These are phyloP conservation scores for Schrenkiella parvula DNA, from an alignment of 345 rosid species.

Conservation along the genomic window DNA sequence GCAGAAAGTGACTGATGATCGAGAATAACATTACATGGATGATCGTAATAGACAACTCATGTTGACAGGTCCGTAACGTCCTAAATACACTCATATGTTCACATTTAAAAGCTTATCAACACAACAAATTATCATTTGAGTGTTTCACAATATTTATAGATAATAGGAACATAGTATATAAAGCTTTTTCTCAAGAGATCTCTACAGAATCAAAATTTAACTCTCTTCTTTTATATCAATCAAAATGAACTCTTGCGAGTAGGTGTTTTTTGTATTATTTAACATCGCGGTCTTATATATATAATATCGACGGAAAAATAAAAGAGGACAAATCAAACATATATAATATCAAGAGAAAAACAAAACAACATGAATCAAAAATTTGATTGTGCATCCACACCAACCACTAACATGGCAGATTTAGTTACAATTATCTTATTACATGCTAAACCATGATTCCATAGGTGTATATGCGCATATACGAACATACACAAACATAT, in stretches of 20 bases:
- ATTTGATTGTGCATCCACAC: conserved; percentile 29
- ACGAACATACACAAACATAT: conserved; percentile 3
- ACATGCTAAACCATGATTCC: conserved; percentile 20
- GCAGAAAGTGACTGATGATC: not conserved
- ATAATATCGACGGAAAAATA: not conserved
- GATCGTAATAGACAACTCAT: not conserved
- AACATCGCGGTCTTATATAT: not conserved
- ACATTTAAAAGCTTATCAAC: not conserved
- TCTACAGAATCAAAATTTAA: not conserved
- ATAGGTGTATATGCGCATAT: not conserved
- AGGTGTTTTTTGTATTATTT: not conserved
- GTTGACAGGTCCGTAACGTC: not conserved
- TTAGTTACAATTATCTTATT: conserved; percentile 20
- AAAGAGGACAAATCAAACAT: conserved; percentile 7
- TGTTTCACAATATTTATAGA: not conserved
- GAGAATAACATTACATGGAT: not conserved
- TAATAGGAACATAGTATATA: not conserved
- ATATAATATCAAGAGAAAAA: conserved; percentile 12
- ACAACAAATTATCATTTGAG: not conserved
- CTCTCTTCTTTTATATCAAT: not conserved
- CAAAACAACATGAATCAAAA: conserved; percentile 25
- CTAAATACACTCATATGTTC: not conserved
- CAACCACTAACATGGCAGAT: conserved; percentile 35
- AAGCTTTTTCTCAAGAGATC: not conserved
- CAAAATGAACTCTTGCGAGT: not conserved